Conservation (phyloP, 345 rosid genomes). For the Gossypium stocksii region DNA sequence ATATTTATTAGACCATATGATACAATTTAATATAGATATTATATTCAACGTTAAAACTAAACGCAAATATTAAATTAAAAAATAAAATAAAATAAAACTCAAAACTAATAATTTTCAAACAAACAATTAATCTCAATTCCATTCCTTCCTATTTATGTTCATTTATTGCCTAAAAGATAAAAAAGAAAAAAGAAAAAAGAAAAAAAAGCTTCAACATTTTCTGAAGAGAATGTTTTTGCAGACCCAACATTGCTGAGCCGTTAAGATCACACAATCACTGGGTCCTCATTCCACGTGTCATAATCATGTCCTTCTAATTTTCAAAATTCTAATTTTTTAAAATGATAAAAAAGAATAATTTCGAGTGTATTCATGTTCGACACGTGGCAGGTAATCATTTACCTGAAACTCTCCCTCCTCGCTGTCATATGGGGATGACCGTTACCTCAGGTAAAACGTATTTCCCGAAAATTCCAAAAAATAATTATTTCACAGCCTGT, state of each 20-base stretch:
- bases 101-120: no score
- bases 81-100: no score
- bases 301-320: background rate
- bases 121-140: no score
- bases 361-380: background rate
- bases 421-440: background rate
- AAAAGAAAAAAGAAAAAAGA: no score
- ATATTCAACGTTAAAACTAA: no score
- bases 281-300: background rate
- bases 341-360: background rate
- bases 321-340: background rate
- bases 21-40: no score
- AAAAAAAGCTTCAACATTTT: no score
- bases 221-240: background rate
- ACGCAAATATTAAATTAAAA: no score
- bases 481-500: background rate
- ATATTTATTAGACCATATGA: no score
- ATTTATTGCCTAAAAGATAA: no score
- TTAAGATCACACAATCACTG: background rate
- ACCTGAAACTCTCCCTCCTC: background rate
- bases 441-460: background rate
- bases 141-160: no score
- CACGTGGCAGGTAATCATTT: background rate
- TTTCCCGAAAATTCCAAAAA: background rate
- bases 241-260: background rate